Evolutionary conservation across 805 yeast species (phyloP).

Genomic region (Hanseniaspora mollemarum): DNA sequence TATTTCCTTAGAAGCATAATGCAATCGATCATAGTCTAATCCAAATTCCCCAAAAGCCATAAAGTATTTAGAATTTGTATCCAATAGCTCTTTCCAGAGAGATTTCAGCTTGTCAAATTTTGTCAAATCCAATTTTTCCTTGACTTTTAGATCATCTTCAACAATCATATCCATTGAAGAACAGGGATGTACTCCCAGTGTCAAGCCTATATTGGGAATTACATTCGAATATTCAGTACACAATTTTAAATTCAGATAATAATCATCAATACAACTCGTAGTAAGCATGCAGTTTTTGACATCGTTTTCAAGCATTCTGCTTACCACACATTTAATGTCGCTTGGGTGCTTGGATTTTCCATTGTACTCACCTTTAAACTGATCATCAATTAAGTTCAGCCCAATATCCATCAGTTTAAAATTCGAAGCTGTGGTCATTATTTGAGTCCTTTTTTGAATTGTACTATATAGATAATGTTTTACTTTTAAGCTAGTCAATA

Average conservation of each 20-base stretch:
- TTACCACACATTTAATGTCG: slow-evolving; percentile 54
- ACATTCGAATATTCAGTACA: slow-evolving; percentile 32
- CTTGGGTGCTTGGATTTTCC: slow-evolving; percentile 54
- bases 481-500: not conserved
- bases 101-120: slow-evolving; percentile 34
- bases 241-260: slow-evolving; percentile 47
- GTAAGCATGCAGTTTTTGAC: slow-evolving; percentile 69
- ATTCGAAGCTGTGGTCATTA: not conserved
- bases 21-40: slow-evolving; percentile 80
- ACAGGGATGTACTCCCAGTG: slow-evolving; percentile 96
- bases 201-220: slow-evolving; percentile 38
- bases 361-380: slow-evolving; percentile 74
- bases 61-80: slow-evolving; percentile 42
- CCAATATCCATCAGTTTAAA: slow-evolving; percentile 37
- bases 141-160: not conserved
- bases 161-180: slow-evolving; percentile 47
- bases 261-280: slow-evolving; percentile 65
- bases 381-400: slow-evolving; percentile 76
- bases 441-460: not conserved
- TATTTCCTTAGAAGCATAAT: slow-evolving; percentile 55
- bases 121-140: slow-evolving; percentile 16
- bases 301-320: slow-evolving; percentile 52
- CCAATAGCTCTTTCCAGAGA: slow-evolving; percentile 40
- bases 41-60: slow-evolving; percentile 94
- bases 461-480: not conserved